Evolutionary conservation across 2,329 filamentous ascomycete species (phyloP).

Genomic region (Fusarium siculi): DNA sequence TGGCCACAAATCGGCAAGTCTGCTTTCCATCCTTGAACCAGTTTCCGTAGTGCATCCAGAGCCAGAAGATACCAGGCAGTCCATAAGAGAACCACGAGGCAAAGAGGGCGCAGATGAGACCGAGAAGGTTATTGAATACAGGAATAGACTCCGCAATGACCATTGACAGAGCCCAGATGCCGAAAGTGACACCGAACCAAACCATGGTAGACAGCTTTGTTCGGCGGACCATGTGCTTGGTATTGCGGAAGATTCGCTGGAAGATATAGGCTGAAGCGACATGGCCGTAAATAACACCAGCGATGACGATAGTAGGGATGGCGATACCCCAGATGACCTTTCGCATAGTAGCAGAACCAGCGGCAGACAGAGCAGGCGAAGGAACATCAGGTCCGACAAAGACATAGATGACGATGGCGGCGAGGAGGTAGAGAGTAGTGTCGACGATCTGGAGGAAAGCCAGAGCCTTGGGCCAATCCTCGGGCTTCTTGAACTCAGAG

Average conservation of each 20-base stretch:
- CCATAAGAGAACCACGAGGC: slow-evolving; percentile 74
- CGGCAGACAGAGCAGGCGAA: slow-evolving; percentile 73
- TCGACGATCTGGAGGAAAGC: slow-evolving; percentile 69
- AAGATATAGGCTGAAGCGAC: slow-evolving; percentile 75
- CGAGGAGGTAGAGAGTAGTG: slow-evolving; percentile 70
- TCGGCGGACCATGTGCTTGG: slow-evolving; percentile 63
- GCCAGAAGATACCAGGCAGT: slow-evolving; percentile 59
- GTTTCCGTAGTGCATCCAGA: slow-evolving; percentile 58
- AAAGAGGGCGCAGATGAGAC: slow-evolving; percentile 71
- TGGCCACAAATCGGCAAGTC: slow-evolving; percentile 47
- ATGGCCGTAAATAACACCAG: slow-evolving; percentile 76
- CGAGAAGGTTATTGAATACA: slow-evolving; percentile 73
- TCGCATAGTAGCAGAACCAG: slow-evolving; percentile 61
- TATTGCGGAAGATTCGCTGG: slow-evolving; percentile 69
- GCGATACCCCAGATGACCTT: slow-evolving; percentile 77
- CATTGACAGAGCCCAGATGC: slow-evolving; percentile 70
- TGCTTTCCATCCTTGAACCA: slow-evolving; percentile 51
- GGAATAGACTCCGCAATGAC: slow-evolving; percentile 77
- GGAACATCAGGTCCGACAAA: slow-evolving; percentile 70
- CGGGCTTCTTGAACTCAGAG: slow-evolving; percentile 70
- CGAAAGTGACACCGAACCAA: slow-evolving; percentile 68
- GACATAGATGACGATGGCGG: slow-evolving; percentile 74
- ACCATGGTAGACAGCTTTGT: slow-evolving; percentile 61
- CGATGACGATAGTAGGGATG: slow-evolving; percentile 72
- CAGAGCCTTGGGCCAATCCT: slow-evolving; percentile 50